Percentiles rank a stretch among this genome's conserved stretches.
Evolutionary conservation across 345 rosid genomes (phyloP).

Genomic region (Hypericum androsaemum): DNA sequence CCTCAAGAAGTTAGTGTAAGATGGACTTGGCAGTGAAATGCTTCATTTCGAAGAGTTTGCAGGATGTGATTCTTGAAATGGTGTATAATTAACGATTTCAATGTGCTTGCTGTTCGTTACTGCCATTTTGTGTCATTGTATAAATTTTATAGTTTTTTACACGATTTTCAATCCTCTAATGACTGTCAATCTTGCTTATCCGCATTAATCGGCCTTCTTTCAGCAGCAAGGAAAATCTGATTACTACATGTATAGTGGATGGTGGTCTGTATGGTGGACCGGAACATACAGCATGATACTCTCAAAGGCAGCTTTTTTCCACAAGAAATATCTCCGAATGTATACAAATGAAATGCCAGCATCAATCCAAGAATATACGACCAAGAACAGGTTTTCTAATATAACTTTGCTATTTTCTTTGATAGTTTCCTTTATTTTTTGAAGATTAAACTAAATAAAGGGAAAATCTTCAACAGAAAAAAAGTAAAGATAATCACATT

Average conservation of each 20-base stretch:
- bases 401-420: not conserved
- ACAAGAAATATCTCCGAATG: conserved; percentile 73
- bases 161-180: too few relatives aligned
- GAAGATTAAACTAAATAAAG: too few relatives aligned
- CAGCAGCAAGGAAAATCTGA: conserved; percentile 45
- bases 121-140: not conserved
- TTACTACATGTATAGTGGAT: conserved; percentile 62
- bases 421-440: not conserved
- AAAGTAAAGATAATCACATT: too few relatives aligned
- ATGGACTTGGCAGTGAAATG: too few relatives aligned
- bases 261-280: conserved; percentile 99
- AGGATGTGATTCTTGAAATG: too few relatives aligned
- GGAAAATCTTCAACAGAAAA: too few relatives aligned
- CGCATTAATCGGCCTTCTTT: not conserved
- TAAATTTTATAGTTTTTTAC: not conserved
- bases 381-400: conserved; percentile 57
- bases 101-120: too few relatives aligned
- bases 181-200: conserved; percentile 1
- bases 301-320: conserved; percentile 95
- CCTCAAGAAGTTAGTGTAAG: too few relatives aligned
- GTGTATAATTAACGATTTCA: too few relatives aligned
- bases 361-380: conserved; percentile 57
- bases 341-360: conserved; percentile 83
- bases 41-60: too few relatives aligned
- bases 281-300: conserved; percentile 93